Evolutionary conservation across 192 early-diverging fungal genomes (phyloP), one percentile per base, ranked within the genome.

Genomic region (Coemansia sp.): DNA sequence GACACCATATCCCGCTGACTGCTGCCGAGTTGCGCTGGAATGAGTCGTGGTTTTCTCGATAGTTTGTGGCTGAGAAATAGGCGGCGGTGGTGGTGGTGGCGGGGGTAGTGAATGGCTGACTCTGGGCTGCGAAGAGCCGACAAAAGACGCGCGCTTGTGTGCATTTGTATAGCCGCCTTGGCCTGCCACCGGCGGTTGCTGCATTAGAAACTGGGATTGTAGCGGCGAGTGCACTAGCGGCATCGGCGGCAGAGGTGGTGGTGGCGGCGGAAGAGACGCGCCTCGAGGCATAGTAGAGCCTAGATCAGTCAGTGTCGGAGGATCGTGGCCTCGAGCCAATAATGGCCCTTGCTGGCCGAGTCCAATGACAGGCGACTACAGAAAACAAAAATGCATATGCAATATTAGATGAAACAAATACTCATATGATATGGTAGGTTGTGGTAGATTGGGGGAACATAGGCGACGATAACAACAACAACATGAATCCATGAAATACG

Each of bases 161-260:
- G 42, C 41, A 27, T 5, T n/a, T 36, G 47, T 42, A 33, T 33
- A 60, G 31, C 57, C 31, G 16, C 57, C 31, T 31, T 41, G 65
- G 27, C 65, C 43, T 13, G 65, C 44, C 46, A 70, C 72, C 22
- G 73, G 68, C 6, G 68, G 73, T 13, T 70, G 78, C n/a, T 63
- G 74, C 31, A 73, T 66, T 46, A 67, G 66, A 24, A 59, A 22
- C 36, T 61, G 69, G 16, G 70, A 33, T 20, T 63, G 70, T 10
- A 63, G 63, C 13, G 64, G 57, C 57, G 57, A 60, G 57, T 60
- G 57, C 33, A 60, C 57, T 18, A 34, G 72, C 33, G 61, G 66
- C 18, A 66, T 57, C 8, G 67, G 76, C 41, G 76, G 70, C 5
- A 61, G 63, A 51, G 75, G 75, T 42, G 75, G 75, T 16, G 68